A percentile compares a stretch with the other conserved stretches of the same genome.
These are phyloP conservation scores for Cyclostephanos tholiformis DNA, from an alignment of 108 stramenopile species.

Conservation along the genomic window DNA sequence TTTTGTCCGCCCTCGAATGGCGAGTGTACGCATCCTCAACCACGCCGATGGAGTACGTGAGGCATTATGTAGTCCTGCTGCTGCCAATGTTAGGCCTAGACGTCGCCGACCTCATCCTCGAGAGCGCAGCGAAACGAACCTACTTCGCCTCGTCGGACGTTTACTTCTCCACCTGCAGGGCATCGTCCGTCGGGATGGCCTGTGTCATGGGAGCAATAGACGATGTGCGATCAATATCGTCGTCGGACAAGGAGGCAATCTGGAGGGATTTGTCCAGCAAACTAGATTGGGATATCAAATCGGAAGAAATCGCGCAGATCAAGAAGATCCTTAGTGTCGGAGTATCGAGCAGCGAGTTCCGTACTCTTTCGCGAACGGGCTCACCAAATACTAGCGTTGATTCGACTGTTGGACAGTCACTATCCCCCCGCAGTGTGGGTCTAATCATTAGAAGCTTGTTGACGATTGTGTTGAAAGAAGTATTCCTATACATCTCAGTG, in stretches of 20 bases:
- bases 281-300: conserved; percentile 8
- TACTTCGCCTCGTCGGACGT: conserved; percentile 4
- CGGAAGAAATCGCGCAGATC: conserved; percentile 14
- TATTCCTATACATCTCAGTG: no score
- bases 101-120: neutral
- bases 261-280: neutral
- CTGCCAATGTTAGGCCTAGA: neutral
- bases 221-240: neutral
- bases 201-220: conserved; percentile 17
- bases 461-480: no score
- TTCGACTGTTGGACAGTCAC: neutral
- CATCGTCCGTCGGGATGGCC: conserved; percentile 20
- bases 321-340: conserved; percentile 4
- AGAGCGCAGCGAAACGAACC: conserved; percentile 14
- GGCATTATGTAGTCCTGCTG: conserved; percentile 11
- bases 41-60: conserved; percentile 29
- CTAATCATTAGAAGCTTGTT: no score
- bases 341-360: conserved; percentile 1
- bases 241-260: conserved; percentile 1
- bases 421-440: neutral
- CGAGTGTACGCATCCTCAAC: neutral
- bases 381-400: conserved; percentile 1
- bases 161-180: conserved; percentile 11
- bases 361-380: neutral
- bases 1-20: conserved; percentile 23